Conservation (phyloP, 2,329 filamentous ascomycete genomes). For the Aspergillus versicolor region DNA sequence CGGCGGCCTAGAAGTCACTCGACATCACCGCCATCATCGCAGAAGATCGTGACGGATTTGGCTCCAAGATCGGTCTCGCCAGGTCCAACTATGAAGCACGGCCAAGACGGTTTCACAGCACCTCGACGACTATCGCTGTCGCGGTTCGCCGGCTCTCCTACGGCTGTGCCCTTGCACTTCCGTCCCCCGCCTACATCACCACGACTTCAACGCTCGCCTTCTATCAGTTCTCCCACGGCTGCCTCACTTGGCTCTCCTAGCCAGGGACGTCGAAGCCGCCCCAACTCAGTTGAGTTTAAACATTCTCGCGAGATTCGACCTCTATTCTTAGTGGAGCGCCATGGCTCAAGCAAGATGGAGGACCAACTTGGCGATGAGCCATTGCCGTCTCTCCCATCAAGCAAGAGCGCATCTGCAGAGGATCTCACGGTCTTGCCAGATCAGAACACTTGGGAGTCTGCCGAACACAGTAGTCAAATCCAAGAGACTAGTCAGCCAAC, state of each 20-base stretch:
- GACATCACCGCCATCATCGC: conserved; percentile 30
- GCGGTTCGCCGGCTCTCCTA: conserved; percentile 45
- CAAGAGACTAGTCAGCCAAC: conserved; percentile 33
- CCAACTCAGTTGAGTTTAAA: conserved; percentile 54
- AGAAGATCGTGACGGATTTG: conserved; percentile 27
- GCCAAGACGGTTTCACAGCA: conserved; percentile 16
- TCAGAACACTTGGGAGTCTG: conserved; percentile 32
- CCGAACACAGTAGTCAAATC: conserved; percentile 23
- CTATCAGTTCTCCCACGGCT: conserved; percentile 14
- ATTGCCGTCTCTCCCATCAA: conserved; percentile 53
- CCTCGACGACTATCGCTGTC: conserved; percentile 31
- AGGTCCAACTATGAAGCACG: conserved; percentile 15
- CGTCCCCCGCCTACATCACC: conserved; percentile 52
- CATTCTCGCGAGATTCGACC: conserved; percentile 70
- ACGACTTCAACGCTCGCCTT: conserved; percentile 41
- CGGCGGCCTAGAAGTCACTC: conserved; percentile 37
- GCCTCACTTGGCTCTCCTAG: conserved; percentile 33
- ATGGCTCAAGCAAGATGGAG: conserved; percentile 43
- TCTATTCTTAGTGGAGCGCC: conserved; percentile 75
- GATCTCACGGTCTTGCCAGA: conserved; percentile 33
- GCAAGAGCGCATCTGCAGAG: conserved; percentile 48
- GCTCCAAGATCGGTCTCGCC: conserved; percentile 34
- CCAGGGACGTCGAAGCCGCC: conserved; percentile 45
- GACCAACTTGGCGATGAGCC: conserved; percentile 38
- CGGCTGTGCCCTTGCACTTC: conserved; percentile 58